Evolutionary conservation across 352 stramenopile genomes (phyloP).

Genomic region (Globisporangium recalcitrans): DNA sequence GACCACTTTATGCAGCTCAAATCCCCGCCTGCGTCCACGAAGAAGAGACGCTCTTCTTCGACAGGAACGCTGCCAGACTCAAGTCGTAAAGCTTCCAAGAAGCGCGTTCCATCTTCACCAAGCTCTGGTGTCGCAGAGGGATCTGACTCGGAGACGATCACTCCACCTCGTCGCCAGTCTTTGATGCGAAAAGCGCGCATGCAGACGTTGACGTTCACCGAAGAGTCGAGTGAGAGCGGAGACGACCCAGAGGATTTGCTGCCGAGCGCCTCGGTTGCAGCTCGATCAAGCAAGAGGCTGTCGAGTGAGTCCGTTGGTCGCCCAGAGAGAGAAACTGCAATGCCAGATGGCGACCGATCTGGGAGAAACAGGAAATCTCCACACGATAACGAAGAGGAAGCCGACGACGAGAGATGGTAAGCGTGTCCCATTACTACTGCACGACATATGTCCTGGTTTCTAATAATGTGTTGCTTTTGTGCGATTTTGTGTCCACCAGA

Average conservation of each 20-base stretch:
- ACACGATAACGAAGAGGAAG: neutral
- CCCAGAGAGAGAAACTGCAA: neutral
- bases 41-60: slow-evolving; percentile 31
- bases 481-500: slow-evolving; percentile 1
- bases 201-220: slow-evolving; percentile 39
- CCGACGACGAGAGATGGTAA: slow-evolving; percentile 17
- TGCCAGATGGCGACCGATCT: neutral
- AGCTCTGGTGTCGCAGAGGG: neutral
- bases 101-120: slow-evolving; percentile 5
- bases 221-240: slow-evolving; percentile 45
- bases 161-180: slow-evolving; percentile 42
- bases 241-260: slow-evolving; percentile 41
- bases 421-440: neutral
- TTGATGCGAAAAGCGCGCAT: slow-evolving; percentile 42
- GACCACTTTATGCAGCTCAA: slow-evolving; percentile 58
- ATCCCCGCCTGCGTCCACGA: slow-evolving; percentile 52
- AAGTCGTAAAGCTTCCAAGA: slow-evolving; percentile 14
- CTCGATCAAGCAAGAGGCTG: slow-evolving; percentile 19
- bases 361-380: neutral
- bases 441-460: neutral
- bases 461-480: neutral
- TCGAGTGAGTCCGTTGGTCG: neutral
- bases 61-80: slow-evolving; percentile 3
- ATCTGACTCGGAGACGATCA: slow-evolving; percentile 9
- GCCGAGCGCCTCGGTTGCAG: slow-evolving; percentile 23